Conservation (phyloP, 2,329 filamentous ascomycete genomes). For the Ascochyta fabae region DNA sequence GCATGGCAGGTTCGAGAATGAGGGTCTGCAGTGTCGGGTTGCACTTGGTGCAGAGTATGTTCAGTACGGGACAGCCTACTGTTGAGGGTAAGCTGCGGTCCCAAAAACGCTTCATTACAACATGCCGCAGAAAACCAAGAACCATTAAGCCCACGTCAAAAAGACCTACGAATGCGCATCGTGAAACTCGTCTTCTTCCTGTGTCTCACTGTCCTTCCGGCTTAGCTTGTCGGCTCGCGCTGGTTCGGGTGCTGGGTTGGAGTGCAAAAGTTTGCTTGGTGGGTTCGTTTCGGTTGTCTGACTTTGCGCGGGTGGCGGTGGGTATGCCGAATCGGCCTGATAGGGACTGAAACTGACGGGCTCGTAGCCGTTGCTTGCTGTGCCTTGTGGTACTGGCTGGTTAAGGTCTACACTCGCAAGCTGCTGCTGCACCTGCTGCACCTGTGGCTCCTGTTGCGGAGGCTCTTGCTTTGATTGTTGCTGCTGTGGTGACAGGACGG, state of each 20-base stretch:
- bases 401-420: conserved; percentile 15
- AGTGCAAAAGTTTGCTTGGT: conserved; percentile 36
- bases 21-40: conserved; percentile 8
- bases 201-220: conserved; percentile 52
- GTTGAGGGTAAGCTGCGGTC: conserved; percentile 15
- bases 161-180: conserved; percentile 52
- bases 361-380: not conserved
- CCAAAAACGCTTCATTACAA: conserved; percentile 11
- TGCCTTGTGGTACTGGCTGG: conserved; percentile 19
- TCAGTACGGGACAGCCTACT: conserved; percentile 11
- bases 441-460: conserved; percentile 10
- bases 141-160: conserved; percentile 3
- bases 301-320: conserved; percentile 9
- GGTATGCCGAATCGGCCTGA: conserved; percentile 3
- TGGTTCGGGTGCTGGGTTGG: conserved; percentile 30
- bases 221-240: conserved; percentile 27
- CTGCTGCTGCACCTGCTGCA: conserved; percentile 17
- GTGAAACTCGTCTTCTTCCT: conserved; percentile 55
- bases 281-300: conserved; percentile 28
- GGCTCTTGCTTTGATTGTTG: conserved; percentile 6
- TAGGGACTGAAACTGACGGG: conserved; percentile 11
- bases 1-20: conserved; percentile 5
- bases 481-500: conserved; percentile 7
- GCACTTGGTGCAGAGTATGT: conserved; percentile 7
- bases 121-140: conserved; percentile 4